phyloP scores from a whole-genome alignment of 805 yeast species.

The Gaillardinia entomophila region DNA sequence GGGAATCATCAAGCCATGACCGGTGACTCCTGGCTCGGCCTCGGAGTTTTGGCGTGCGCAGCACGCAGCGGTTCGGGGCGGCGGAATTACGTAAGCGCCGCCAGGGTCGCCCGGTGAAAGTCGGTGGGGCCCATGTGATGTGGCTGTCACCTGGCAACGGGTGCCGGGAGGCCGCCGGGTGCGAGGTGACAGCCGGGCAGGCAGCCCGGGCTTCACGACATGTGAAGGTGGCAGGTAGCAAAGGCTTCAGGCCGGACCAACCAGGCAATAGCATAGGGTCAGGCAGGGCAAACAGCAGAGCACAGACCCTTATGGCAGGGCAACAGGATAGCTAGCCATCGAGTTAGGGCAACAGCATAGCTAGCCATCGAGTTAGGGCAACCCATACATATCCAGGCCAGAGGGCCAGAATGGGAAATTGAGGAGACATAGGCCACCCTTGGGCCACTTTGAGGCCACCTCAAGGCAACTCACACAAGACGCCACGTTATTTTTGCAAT shows the following conservation, averaged over 20 bases:
- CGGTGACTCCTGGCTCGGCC: conserved; percentile 3
- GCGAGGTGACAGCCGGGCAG: conserved; percentile 1
- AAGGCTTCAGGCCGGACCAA: neutral
- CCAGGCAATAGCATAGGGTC: no score
- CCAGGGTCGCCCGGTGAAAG: no score
- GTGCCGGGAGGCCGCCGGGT: conserved; percentile 2
- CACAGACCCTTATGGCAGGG: no score
- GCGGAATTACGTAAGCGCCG: neutral
- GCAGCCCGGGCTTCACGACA: neutral
- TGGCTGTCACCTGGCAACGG: neutral
- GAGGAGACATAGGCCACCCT: conserved; percentile 9
- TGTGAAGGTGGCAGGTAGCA: neutral
- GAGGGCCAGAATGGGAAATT: no score
- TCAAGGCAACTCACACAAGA: neutral
- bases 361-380: no score
- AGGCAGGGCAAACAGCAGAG: no score
- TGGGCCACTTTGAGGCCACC: neutral
- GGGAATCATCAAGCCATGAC: conserved; percentile 1
- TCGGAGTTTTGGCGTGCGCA: conserved; percentile 1
- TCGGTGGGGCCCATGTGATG: no score
- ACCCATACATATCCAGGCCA: no score
- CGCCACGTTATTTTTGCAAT: conserved; percentile 1
- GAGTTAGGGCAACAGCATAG: no score
- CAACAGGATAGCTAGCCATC: no score
- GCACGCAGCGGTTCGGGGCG: conserved; percentile 1